phyloP scores from a whole-genome alignment of 2,329 filamentous ascomycete genomes.

The Mariannaea elegans region DNA sequence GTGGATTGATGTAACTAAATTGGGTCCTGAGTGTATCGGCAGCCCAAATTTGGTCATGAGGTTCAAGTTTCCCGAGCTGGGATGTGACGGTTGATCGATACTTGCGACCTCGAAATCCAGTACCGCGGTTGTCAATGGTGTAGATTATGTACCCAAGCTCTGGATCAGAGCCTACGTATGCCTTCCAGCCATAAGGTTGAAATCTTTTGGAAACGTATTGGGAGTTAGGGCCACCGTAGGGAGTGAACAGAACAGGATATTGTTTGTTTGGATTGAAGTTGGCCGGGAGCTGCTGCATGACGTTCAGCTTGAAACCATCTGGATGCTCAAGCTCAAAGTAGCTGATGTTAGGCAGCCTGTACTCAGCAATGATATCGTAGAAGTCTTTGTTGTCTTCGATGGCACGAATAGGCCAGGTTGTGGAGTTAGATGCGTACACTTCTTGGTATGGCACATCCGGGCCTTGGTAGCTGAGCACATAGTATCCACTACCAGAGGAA shows the following conservation, averaged over 20 bases:
- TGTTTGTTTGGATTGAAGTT: conserved; percentile 70
- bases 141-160: conserved; percentile 74
- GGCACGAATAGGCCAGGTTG: conserved; percentile 61
- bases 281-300: conserved; percentile 71
- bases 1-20: conserved; percentile 63
- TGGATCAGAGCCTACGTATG: conserved; percentile 72
- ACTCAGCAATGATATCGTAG: conserved; percentile 63
- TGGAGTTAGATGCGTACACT: conserved; percentile 66
- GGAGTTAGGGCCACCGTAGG: conserved; percentile 73
- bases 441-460: conserved; percentile 76
- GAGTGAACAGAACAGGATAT: conserved; percentile 73
- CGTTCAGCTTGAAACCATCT: conserved; percentile 68
- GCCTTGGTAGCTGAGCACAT: conserved; percentile 71
- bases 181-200: conserved; percentile 63
- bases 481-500: conserved; percentile 69
- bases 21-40: conserved; percentile 62
- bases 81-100: conserved; percentile 67
- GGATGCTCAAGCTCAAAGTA: conserved; percentile 71
- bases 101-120: conserved; percentile 68
- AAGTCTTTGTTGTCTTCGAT: conserved; percentile 69
- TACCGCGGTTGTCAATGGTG: conserved; percentile 74
- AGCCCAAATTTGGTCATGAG: conserved; percentile 74
- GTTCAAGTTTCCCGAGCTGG: conserved; percentile 70
- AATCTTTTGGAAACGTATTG: conserved; percentile 69
- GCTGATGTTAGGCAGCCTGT: conserved; percentile 70